Evolutionary conservation across 1,139 yeast species (phyloP), one percentile per base, ranked within the genome.

Genomic region (Arxiozyma bovina): DNA sequence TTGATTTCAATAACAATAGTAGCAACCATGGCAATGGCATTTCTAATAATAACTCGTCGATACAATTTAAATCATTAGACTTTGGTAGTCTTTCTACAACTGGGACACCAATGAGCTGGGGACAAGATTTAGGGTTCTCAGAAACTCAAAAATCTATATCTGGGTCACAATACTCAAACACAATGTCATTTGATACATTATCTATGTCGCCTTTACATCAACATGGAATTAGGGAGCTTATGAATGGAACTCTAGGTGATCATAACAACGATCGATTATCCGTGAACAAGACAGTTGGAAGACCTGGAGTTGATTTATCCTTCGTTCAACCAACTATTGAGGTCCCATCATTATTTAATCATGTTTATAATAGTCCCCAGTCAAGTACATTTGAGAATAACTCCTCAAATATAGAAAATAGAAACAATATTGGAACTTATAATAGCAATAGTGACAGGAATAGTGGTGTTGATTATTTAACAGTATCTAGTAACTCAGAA

Each of bases 401-500:
- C 15, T 7, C 17, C 21, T 9, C 12, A 30, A 21, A 45, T 9
- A 17, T 22, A n/a, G 38, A 42, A 30, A 25, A 7, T 42, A 25
- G 23, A 25, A 21, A 34, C 20, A 9, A 4, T 3, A 47, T 23
- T 51, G 48, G 57, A 12, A 17, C 55, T 42, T 58, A 60, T 55
- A 70, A 71, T 25, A 71, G 70, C 54, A 34, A 34, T 15, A 34
- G n/a, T 15, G n/a, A 15, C 6, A 34, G n/a, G 6, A 34, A 34
- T 64, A 73, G 71, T 56, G 74, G 72, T 42, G 47, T 65, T 23
- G 66, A 64, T 50, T 55, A 59, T 51, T 50, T 61, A 17, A 58
- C 60, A 3, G 42, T 60, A 27, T 53, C 66, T 4, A 60, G 60
- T 50, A 65, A 64, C 17, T 57, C 65, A 11, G 60, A 61, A 45